Evolutionary conservation across 257 asterid species (phyloP).

Genomic region (Penstemon barbatus): DNA sequence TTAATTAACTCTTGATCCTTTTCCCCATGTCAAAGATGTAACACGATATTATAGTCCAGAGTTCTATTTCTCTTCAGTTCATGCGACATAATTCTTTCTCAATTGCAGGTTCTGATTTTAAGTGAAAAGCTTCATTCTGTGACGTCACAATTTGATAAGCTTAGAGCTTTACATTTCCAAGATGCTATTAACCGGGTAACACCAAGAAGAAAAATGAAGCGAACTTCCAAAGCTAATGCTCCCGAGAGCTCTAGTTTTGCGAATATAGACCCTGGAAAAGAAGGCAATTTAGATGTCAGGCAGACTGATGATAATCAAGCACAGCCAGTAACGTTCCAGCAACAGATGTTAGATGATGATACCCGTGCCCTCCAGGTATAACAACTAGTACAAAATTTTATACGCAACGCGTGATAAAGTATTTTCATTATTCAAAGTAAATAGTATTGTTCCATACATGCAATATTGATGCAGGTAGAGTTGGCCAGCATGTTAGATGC

Average conservation of each 20-base stretch:
- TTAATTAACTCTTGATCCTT: neutral
- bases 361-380: slow-evolving; percentile 87
- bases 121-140: slow-evolving; percentile 89
- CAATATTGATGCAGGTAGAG: slow-evolving; percentile 58
- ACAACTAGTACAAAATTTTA: slow-evolving; percentile 17
- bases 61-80: neutral
- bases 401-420: neutral
- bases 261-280: slow-evolving; percentile 33
- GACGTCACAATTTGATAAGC: slow-evolving; percentile 83
- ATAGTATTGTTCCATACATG: neutral
- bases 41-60: neutral
- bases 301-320: slow-evolving; percentile 46
- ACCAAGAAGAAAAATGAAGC: slow-evolving; percentile 73
- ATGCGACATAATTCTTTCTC: slow-evolving; percentile 8
- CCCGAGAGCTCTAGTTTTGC: slow-evolving; percentile 42
- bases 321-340: slow-evolving; percentile 62
- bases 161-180: slow-evolving; percentile 94
- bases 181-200: slow-evolving; percentile 80
- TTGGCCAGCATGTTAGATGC: slow-evolving; percentile 80
- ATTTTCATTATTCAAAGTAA: neutral
- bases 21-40: slow-evolving; percentile 7
- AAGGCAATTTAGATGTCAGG: slow-evolving; percentile 42
- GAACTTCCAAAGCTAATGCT: slow-evolving; percentile 28
- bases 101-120: slow-evolving; percentile 73
- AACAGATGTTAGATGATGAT: slow-evolving; percentile 77